Percentiles rank a stretch among this genome's conserved stretches.
These are phyloP conservation scores for Skeletonema menzelii DNA, from an alignment of 108 stramenopile genomes.

Conservation along the genomic window DNA sequence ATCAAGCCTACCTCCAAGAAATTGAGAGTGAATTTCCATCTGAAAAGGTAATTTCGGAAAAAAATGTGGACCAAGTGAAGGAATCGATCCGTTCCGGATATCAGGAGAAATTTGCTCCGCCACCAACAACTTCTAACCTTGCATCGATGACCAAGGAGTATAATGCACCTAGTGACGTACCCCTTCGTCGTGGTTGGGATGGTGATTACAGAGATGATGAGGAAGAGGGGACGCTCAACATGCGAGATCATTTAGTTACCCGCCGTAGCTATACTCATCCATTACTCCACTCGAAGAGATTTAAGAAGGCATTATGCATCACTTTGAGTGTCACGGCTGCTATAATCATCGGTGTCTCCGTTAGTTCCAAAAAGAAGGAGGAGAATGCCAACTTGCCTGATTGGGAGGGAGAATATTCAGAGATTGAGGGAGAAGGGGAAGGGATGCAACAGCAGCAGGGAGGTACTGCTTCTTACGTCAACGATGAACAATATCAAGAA, in stretches of 20 bases:
- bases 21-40: neutral
- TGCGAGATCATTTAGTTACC: neutral
- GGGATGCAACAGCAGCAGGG: neutral
- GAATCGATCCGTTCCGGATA: neutral
- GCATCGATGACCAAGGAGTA: neutral
- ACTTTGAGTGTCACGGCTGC: neutral
- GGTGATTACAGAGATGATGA: neutral
- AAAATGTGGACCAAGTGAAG: neutral
- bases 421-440: neutral
- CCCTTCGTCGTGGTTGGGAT: neutral
- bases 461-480: neutral
- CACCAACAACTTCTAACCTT: neutral
- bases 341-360: neutral
- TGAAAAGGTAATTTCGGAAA: neutral
- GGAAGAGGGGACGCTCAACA: neutral
- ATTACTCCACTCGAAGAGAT: neutral
- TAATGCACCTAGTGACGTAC: neutral
- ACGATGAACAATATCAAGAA: neutral
- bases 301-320: neutral
- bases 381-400: neutral
- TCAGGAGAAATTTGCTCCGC: neutral
- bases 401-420: constrained; percentile 2
- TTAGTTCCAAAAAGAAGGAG: neutral
- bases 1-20: constrained; percentile 12
- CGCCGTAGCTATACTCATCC: neutral